Percentiles rank a stretch among this genome's conserved stretches.
phyloP scores from a whole-genome alignment of 202 grass and related monocot genomes.

The Panicum virgatum region DNA sequence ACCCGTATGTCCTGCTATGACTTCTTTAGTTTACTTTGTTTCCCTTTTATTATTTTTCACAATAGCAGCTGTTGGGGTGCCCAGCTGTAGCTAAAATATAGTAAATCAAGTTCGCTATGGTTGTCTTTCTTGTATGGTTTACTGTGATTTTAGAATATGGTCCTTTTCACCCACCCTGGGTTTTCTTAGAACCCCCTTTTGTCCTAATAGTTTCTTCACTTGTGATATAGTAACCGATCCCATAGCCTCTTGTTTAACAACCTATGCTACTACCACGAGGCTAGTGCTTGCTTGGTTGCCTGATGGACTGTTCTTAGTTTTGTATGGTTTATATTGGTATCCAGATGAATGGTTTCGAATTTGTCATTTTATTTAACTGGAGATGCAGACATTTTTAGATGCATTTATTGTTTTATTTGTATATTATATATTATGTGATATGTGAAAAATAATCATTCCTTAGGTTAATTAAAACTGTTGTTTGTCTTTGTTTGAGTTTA shows the following conservation, averaged over 20 bases:
- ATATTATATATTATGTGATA: too few relatives aligned
- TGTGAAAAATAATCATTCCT: constrained; percentile 12
- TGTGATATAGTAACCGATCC: neutral
- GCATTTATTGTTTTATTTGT: neutral
- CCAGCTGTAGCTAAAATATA: too few relatives aligned
- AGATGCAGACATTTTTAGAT: neutral
- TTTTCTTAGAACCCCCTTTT: neutral
- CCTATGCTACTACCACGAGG: neutral
- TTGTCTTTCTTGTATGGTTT: neutral
- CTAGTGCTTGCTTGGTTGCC: neutral
- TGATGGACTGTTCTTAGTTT: constrained; percentile 10
- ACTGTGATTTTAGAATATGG: neutral
- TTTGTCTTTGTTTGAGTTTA: constrained; percentile 14
- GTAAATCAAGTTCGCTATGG: constrained; percentile 17
- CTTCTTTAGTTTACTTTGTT: constrained; percentile 16
- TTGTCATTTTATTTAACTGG: constrained; percentile 10
- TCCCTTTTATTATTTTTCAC: neutral
- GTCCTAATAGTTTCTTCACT: neutral
- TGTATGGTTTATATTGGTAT: neutral
- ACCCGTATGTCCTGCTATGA: constrained; percentile 72
- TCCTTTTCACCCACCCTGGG: neutral
- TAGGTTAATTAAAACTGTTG: neutral
- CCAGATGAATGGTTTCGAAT: neutral
- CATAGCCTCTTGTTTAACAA: neutral
- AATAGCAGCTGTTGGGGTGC: neutral